Percentiles rank a stretch among this genome's conserved stretches.
phyloP scores from a whole-genome alignment of 495 filamentous ascomycete species.

The Hypoxylon intermedium region DNA sequence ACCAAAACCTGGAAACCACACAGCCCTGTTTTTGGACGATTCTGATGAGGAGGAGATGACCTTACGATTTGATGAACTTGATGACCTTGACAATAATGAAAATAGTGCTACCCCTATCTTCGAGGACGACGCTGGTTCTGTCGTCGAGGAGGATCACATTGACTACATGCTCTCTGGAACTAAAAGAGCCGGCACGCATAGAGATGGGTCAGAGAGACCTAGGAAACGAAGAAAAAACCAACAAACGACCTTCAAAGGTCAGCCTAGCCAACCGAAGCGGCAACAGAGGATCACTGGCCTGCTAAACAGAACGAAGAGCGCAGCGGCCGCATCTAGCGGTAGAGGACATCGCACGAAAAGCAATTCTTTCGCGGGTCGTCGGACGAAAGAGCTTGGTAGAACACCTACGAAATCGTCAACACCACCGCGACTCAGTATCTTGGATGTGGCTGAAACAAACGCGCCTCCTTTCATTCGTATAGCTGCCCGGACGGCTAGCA shows the following conservation, averaged over 20 bases:
- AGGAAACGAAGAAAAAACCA: slow-evolving; percentile 41
- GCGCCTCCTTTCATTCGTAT: slow-evolving; percentile 79
- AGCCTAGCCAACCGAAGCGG: slow-evolving; percentile 34
- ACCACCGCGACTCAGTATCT: slow-evolving; percentile 62
- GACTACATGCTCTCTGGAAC: slow-evolving; percentile 60
- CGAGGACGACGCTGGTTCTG: slow-evolving; percentile 50
- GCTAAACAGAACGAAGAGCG: slow-evolving; percentile 43
- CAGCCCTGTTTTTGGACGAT: slow-evolving; percentile 54
- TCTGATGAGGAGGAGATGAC: slow-evolving; percentile 52
- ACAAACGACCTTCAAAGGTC: slow-evolving; percentile 38
- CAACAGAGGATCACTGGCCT: slow-evolving; percentile 58
- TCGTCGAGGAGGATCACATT: slow-evolving; percentile 60
- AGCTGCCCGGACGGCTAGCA: slow-evolving; percentile 73
- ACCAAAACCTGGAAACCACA: slow-evolving; percentile 27
- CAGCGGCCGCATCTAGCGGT: slow-evolving; percentile 1
- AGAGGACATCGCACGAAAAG: slow-evolving; percentile 8
- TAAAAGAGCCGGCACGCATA: slow-evolving; percentile 41
- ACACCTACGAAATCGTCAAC: slow-evolving; percentile 30
- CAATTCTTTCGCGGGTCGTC: background rate
- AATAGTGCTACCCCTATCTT: slow-evolving; percentile 21
- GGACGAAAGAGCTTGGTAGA: slow-evolving; percentile 15
- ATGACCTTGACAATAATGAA: slow-evolving; percentile 7
- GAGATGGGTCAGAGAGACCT: slow-evolving; percentile 22
- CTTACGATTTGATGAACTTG: slow-evolving; percentile 30
- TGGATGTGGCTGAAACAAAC: slow-evolving; percentile 70